Evolutionary conservation across 2,329 filamentous ascomycete species (phyloP), one percentile per base, ranked within the genome.

Genomic region (Calonectria pteridis): DNA sequence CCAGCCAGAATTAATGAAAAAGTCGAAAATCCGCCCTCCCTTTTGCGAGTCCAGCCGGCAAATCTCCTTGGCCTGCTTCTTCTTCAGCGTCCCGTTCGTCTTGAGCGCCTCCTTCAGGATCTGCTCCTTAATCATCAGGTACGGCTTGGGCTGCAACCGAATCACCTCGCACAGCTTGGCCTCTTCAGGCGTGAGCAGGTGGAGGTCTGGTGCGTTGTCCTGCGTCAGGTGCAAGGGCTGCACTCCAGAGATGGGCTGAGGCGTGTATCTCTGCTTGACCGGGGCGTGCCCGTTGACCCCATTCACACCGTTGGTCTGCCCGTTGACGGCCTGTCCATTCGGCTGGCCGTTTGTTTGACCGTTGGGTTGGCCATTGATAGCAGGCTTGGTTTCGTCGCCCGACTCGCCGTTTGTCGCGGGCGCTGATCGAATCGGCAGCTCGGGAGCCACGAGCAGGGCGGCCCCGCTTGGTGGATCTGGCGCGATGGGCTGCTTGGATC

Each of bases 1-100:
- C 95, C 96, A 98, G 3, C 96, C 97, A 70, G 93, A 93, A 82
- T 95, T 94, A 75, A 98, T 94, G 86, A 98, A 96, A 83, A 98
- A 98, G 84, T 98, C 97, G 85, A 96, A 98, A 72, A 98, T 92
- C 77, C 95, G 90, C 23, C 94, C 93, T 0, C 94, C 93, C 84
- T 98, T 98, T 76, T 94, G 94, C 13, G 92, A 91, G 81, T 98
- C 96, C 67, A 98, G 90, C 82, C 92, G 85, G 82, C 94, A 96
- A 31, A 98, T 93, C 81, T 97, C 94, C 82, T 93, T 94, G 2
- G 95, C 95, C 78, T 96, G 93, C 86, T 98, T 98, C 89, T 97
- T 98, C 88, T 98, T 98, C 10, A 99, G 86, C 16, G 89, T 91
- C 1, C 97, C 97, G 72, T 97, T 96, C 72, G 93, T 93, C 85